Conservation (phyloP, 2,329 filamentous ascomycete genomes). For the Aspergillus sojae region DNA sequence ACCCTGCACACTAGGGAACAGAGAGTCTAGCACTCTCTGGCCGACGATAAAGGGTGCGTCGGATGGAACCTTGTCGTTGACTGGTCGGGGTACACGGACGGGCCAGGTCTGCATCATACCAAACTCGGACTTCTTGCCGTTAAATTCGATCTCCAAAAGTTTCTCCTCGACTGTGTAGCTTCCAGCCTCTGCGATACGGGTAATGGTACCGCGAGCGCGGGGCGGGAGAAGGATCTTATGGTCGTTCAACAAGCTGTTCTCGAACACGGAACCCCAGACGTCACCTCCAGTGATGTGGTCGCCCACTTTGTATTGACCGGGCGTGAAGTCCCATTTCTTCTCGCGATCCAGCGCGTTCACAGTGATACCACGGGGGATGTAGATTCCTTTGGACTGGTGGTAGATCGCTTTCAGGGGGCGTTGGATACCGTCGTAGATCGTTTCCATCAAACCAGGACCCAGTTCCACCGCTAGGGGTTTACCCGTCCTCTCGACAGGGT, state of each 20-base stretch:
- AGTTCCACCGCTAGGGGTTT: constrained; percentile 98
- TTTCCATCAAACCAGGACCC: constrained; percentile 94
- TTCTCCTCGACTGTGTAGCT: constrained; percentile 93
- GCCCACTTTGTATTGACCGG: constrained; percentile 81
- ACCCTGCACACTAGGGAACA: constrained; percentile 95
- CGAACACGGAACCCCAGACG: constrained; percentile 90
- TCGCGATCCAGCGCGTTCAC: constrained; percentile 84
- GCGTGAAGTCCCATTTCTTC: constrained; percentile 97
- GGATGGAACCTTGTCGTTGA: constrained; percentile 87
- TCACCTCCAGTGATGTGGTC: constrained; percentile 97
- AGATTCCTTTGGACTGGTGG: constrained; percentile 79
- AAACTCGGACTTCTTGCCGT: constrained; percentile 90
- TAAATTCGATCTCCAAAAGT: constrained; percentile 93
- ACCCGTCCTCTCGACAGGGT: constrained; percentile 85
- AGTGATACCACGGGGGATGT: constrained; percentile 92
- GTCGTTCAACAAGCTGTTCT: constrained; percentile 91
- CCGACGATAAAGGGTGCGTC: constrained; percentile 93
- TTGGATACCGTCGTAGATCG: constrained; percentile 99
- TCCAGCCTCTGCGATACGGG: constrained; percentile 83
- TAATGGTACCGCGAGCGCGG: constrained; percentile 87
- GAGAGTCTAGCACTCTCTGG: constrained; percentile 91
- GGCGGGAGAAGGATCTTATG: constrained; percentile 94
- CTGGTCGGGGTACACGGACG: constrained; percentile 90
- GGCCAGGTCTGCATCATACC: constrained; percentile 99
- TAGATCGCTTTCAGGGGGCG: constrained; percentile 87